Base-by-base conservation (phyloP, 768 basidiomycete genomes). In the Mycena olivaceomarginata region DNA sequence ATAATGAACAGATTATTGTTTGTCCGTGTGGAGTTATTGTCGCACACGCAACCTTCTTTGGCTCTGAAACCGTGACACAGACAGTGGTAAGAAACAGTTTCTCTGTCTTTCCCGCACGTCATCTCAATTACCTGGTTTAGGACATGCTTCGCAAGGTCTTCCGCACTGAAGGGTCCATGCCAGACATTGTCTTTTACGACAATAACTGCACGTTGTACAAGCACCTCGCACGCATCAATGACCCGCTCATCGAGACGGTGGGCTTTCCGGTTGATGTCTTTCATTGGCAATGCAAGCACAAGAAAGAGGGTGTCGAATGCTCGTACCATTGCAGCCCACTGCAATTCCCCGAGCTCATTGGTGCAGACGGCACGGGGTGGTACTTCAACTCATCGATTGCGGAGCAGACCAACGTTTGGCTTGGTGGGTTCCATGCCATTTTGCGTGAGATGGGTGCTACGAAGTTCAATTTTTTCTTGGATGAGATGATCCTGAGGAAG, bases 371-470 rank as follows among this genome's bases (percentile, higher is more conserved):
- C 0, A 73, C 79, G 4, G 74, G 64, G 25, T 88, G 85, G 84
- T 70, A 31, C 2, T 88, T 88, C 76, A 88, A 87, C 43, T 85
- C 82, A 0, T 88, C 85, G 0, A 64, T 80, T 0, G 84, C 86
- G 0, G 83, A 88, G 63, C 85, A 86, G 70, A 79, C 82, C 0
- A 88, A 88, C 68, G 80, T 56, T 16, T 51, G 48, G 48, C 48
- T 51, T 20, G 48, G 48, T 15, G 48, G 48, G 15, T 51, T 16
- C 18, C 18, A 51, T 16, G 13, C 48, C 13, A 51, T 51, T 16
- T 5, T 51, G 13, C 48, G 48, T 9, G 48, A 51, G 48, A 51
- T 51, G 48, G 48, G 48, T 20, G 48, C 48, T 7, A 18, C 13
- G 1, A 51, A 51, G 48, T 51, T 16, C 18, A 20, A 51, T 51